These are phyloP conservation scores for Astrephomene gubernaculifera DNA, from an alignment of 139 green algal species.

Conservation along the genomic window DNA sequence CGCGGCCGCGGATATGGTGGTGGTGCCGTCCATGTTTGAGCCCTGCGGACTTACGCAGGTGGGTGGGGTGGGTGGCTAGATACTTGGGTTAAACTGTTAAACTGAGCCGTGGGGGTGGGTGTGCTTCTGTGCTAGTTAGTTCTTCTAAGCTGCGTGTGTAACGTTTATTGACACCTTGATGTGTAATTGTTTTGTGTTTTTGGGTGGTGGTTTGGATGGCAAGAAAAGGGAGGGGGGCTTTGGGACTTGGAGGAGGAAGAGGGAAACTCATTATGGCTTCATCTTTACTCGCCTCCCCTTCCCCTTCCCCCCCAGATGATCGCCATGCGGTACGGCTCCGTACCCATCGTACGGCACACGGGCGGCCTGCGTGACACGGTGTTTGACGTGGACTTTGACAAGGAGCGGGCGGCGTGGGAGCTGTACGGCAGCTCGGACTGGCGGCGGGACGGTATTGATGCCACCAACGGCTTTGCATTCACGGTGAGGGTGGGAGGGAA, in stretches of 20 bases:
- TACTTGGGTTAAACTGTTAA: not conserved
- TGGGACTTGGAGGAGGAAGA: too few relatives aligned
- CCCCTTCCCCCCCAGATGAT: constrained; percentile 81
- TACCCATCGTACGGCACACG: constrained; percentile 93
- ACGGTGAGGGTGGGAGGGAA: constrained; percentile 55
- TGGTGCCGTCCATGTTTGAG: constrained; percentile 98
- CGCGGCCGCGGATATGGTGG: constrained; percentile 91
- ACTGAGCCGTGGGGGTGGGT: not conserved
- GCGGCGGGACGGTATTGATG: constrained; percentile 73
- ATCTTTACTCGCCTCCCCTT: not conserved
- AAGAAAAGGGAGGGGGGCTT: too few relatives aligned
- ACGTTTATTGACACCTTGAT: too few relatives aligned
- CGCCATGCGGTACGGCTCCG: constrained; percentile 89
- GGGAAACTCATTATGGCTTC: too few relatives aligned
- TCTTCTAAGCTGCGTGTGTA: too few relatives aligned
- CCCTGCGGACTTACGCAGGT: constrained; percentile 88
- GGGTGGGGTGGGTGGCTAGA: not conserved
- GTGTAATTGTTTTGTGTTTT: too few relatives aligned
- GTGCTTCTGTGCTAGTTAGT: too few relatives aligned
- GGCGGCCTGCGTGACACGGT: constrained; percentile 92
- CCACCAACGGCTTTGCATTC: constrained; percentile 89
- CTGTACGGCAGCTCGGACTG: constrained; percentile 79
- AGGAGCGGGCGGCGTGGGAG: constrained; percentile 83
- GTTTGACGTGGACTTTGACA: constrained; percentile 90
- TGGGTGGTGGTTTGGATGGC: too few relatives aligned